Conservation (phyloP, 352 stramenopile genomes). For the Blastocystis sp. region DNA sequence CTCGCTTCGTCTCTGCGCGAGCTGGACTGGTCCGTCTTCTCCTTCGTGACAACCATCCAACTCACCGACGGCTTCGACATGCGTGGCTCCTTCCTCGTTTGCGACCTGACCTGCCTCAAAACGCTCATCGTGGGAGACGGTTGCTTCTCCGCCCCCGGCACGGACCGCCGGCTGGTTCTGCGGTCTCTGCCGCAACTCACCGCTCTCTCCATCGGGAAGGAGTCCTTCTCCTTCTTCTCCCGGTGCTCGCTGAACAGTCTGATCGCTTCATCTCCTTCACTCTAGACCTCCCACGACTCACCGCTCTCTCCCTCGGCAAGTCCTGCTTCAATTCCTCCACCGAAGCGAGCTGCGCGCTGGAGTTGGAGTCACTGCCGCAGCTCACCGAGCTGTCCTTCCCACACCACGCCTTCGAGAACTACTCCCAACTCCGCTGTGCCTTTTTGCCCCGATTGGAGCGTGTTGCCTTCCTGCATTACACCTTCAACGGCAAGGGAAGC, state of each 20-base stretch:
- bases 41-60: background rate
- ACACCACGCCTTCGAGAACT: background rate
- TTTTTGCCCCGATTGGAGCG: background rate
- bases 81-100: background rate
- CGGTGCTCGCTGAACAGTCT: background rate
- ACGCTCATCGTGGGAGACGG: background rate
- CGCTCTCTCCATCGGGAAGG: background rate
- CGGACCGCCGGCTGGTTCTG: background rate
- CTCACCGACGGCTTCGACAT: background rate
- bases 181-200: background rate
- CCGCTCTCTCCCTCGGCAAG: background rate
- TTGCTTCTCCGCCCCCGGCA: background rate
- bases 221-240: background rate
- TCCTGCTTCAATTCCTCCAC: background rate
- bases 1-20: background rate
- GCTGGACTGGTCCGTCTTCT: background rate
- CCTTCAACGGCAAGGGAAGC: no score
- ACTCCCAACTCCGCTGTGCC: background rate
- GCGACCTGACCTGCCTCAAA: background rate
- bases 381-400: background rate
- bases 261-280: background rate
- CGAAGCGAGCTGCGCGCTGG: background rate
- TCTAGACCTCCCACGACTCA: background rate
- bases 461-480: no score
- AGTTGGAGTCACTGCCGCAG: background rate